These are phyloP conservation scores for Stagonosporopsis chrysanthemi DNA, from an alignment of 2,329 filamentous ascomycete species.

Conservation along the genomic window DNA sequence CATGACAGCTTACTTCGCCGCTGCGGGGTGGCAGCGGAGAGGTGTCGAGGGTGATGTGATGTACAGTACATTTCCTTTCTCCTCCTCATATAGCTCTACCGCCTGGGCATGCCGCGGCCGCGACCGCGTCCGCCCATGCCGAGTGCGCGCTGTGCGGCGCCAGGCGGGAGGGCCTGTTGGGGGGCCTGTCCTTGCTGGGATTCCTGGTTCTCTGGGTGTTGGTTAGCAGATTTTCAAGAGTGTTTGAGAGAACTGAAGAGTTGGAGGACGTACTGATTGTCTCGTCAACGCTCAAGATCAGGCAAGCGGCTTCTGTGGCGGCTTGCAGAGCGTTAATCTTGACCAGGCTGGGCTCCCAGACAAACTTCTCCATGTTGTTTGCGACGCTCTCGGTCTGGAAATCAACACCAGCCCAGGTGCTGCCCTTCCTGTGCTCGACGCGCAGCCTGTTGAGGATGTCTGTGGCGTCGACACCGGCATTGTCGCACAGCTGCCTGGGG, in stretches of 20 bases:
- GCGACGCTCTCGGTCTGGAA: conserved; percentile 90
- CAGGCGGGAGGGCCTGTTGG: conserved; percentile 66
- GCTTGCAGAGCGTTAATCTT: conserved; percentile 98
- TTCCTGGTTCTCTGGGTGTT: conserved; percentile 79
- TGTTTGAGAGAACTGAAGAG: background rate
- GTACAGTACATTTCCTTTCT: conserved; percentile 21
- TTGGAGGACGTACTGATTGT: conserved; percentile 75
- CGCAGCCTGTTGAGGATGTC: conserved; percentile 96
- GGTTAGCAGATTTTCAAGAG: conserved; percentile 25
- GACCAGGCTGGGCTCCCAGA: conserved; percentile 95
- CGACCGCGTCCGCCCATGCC: conserved; percentile 71
- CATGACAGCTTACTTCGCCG: conserved; percentile 38
- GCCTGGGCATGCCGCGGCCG: conserved; percentile 77
- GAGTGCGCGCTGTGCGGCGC: conserved; percentile 85
- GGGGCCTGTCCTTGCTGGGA: conserved; percentile 84
- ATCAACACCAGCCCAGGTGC: conserved; percentile 94
- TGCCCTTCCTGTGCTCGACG: conserved; percentile 93
- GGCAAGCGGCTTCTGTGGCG: conserved; percentile 90
- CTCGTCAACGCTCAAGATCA: conserved; percentile 97
- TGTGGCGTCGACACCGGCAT: conserved; percentile 96
- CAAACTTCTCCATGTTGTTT: conserved; percentile 94
- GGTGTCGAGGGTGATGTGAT: conserved; percentile 29
- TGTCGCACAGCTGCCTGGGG: conserved; percentile 96
- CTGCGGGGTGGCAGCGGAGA: conserved; percentile 10
- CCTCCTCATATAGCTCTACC: conserved; percentile 57